A percentile compares a stretch with the other conserved stretches of the same genome.
Conservation (phyloP, 108 stramenopile species). For the Cyclostephanos tholiformis region DNA sequence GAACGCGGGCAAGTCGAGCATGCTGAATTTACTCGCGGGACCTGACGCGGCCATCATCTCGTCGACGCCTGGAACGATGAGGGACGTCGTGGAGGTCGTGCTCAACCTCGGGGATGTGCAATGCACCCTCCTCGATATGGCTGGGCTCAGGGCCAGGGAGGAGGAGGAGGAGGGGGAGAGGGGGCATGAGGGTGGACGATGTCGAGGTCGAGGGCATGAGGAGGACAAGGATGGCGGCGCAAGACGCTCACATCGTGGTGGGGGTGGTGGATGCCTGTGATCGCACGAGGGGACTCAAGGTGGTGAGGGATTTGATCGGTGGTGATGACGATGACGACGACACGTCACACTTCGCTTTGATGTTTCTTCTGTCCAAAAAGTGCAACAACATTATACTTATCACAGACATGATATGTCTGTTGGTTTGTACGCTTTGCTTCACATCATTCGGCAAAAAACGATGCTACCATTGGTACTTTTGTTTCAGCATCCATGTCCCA, state of each 20-base stretch:
- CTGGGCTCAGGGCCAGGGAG: constrained; percentile 64
- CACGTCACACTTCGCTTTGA: background rate
- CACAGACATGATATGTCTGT: too few relatives aligned
- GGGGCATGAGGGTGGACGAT: constrained; percentile 61
- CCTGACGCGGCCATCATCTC: constrained; percentile 95
- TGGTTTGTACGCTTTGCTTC: too few relatives aligned
- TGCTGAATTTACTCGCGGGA: constrained; percentile 88
- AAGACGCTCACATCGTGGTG: constrained; percentile 84
- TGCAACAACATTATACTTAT: too few relatives aligned
- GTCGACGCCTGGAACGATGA: constrained; percentile 91
- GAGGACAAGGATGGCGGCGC: constrained; percentile 75
- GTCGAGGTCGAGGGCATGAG: constrained; percentile 95
- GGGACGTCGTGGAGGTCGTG: constrained; percentile 91
- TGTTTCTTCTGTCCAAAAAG: too few relatives aligned
- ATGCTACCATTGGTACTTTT: too few relatives aligned
- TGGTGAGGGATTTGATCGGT: constrained; percentile 53
- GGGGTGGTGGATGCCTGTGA: constrained; percentile 86
- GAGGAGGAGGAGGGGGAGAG: constrained; percentile 51
- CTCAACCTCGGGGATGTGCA: constrained; percentile 91
- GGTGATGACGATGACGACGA: constrained; percentile 1
- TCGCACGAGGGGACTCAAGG: constrained; percentile 49
- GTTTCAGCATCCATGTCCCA: too few relatives aligned
- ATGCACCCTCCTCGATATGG: constrained; percentile 89
- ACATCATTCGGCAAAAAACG: too few relatives aligned
- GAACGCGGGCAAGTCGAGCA: constrained; percentile 93